Evolutionary conservation across 129 eudicot genomes (phyloP).

Genomic region (Gnaphalium uliginosum): DNA sequence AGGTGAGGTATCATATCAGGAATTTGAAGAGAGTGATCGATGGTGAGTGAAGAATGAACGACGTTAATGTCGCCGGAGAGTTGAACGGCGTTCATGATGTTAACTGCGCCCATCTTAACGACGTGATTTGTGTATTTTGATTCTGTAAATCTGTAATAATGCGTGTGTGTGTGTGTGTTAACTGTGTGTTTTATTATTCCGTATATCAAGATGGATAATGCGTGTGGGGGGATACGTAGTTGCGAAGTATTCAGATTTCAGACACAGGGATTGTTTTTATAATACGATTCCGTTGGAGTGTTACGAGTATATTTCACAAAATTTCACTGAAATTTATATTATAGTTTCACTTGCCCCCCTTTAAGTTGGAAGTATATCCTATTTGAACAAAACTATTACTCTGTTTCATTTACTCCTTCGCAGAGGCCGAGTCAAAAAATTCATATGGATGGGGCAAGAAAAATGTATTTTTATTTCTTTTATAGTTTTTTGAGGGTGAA

Average conservation of each 20-base stretch:
- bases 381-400: neutral
- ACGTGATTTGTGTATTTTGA: neutral
- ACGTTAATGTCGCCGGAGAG: slow-evolving; percentile 50
- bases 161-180: neutral
- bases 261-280: slow-evolving; percentile 21
- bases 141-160: neutral
- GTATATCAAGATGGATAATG: too few relatives aligned
- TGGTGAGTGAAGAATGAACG: slow-evolving; percentile 55
- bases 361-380: neutral
- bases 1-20: slow-evolving; percentile 61
- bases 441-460: too few relatives aligned
- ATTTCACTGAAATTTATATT: neutral
- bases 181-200: too few relatives aligned
- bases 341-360: slow-evolving; percentile 14
- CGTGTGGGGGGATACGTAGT: slow-evolving; percentile 20
- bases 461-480: too few relatives aligned
- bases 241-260: neutral
- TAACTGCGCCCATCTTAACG: slow-evolving; percentile 25
- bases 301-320: neutral
- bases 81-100: slow-evolving; percentile 64
- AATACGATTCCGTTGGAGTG: slow-evolving; percentile 18
- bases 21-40: slow-evolving; percentile 68
- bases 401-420: too few relatives aligned
- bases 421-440: too few relatives aligned
- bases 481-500: too few relatives aligned